Conservation (phyloP, 176 grass and related monocot genomes). For the Oryza coarctata region DNA sequence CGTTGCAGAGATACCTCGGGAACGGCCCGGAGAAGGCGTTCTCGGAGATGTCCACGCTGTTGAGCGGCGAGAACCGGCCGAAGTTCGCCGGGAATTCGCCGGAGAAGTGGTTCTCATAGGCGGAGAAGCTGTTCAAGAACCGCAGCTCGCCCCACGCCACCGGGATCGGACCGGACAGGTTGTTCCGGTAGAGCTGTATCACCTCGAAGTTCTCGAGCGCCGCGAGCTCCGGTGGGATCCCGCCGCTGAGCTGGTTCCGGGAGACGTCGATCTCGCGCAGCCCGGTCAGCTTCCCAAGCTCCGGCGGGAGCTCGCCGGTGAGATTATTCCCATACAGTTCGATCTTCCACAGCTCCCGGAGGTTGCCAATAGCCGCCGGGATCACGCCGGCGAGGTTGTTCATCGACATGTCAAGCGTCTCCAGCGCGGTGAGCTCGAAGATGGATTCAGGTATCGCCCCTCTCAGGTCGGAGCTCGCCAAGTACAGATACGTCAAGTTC, state of each 20-base stretch:
- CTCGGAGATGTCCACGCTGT: conserved; percentile 76
- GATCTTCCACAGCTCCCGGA: conserved; percentile 59
- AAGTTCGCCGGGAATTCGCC: conserved; percentile 68
- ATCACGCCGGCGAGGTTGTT: conserved; percentile 57
- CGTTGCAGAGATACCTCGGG: conserved; percentile 60
- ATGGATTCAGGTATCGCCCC: conserved; percentile 60
- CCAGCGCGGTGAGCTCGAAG: conserved; percentile 50
- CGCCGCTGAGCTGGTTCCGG: conserved; percentile 56
- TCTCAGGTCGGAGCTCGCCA: conserved; percentile 45
- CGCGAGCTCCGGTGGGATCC: conserved; percentile 47
- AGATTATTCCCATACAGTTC: conserved; percentile 80
- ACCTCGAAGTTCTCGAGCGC: conserved; percentile 53
- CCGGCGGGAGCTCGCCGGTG: conserved; percentile 58
- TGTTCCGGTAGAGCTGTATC: conserved; percentile 69
- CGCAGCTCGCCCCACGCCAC: conserved; percentile 48
- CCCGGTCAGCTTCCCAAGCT: conserved; percentile 47
- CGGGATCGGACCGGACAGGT: conserved; percentile 65
- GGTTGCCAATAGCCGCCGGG: conserved; percentile 51
- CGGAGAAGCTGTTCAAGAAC: conserved; percentile 51
- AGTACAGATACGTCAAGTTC: conserved; percentile 76
- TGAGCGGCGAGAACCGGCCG: conserved; percentile 64
- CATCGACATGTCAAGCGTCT: conserved; percentile 68
- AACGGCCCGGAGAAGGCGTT: conserved; percentile 66
- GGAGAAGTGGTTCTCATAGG: conserved; percentile 73
- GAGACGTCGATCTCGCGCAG: conserved; percentile 70